Conservation (phyloP, 306 rosid genomes). For the Cicer judaicum region DNA sequence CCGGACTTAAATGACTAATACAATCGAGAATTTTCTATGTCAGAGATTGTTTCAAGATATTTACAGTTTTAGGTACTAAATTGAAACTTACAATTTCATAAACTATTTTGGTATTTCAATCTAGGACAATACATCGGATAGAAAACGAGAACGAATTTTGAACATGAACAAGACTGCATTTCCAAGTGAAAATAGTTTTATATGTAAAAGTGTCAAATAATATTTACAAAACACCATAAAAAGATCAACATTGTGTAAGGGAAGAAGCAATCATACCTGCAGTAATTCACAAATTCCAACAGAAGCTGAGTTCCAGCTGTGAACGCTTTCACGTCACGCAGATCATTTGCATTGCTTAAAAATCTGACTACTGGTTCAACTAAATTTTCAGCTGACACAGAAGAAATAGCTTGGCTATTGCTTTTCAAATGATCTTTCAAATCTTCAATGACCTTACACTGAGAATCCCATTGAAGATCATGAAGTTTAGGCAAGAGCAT, state of each 20-base stretch:
- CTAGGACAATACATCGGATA: conserved; percentile 18
- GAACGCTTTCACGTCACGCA: conserved; percentile 57
- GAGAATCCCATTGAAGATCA: conserved; percentile 77
- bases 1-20: not conserved
- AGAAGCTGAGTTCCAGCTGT: conserved; percentile 71
- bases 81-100: not conserved
- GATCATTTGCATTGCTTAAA: conserved; percentile 67
- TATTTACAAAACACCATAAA: not conserved
- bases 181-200: conserved; percentile 24
- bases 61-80: not conserved
- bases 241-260: conserved; percentile 5
- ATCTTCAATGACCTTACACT: conserved; percentile 71
- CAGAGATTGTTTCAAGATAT: not conserved
- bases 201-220: conserved; percentile 33
- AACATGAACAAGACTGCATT: conserved; percentile 14
- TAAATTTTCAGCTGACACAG: conserved; percentile 55
- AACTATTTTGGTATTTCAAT: not conserved
- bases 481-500: conserved; percentile 61
- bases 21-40: too few relatives aligned
- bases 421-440: conserved; percentile 54
- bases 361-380: conserved; percentile 66
- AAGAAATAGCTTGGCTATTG: conserved; percentile 51
- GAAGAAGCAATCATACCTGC: conserved; percentile 59
- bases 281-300: conserved; percentile 59
- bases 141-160: not conserved